Evolutionary conservation across 164 flowering plant species (phyloP).

Genomic region (Sedum album): DNA sequence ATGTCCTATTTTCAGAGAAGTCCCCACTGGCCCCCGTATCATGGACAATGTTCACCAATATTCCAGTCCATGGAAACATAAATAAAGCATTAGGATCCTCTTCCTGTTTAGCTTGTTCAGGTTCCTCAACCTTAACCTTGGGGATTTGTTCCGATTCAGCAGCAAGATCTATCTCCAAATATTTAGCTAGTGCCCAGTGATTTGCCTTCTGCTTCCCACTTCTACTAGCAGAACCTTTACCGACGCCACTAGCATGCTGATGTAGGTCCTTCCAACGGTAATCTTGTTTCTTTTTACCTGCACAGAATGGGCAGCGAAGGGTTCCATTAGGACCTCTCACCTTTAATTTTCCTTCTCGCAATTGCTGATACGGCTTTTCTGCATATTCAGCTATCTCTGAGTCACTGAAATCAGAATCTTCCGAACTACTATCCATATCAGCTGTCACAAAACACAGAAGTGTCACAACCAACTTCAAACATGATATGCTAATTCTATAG

Average conservation of each 20-base stretch:
- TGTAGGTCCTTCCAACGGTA: slow-evolving; percentile 63
- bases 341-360: slow-evolving; percentile 35
- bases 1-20: slow-evolving; percentile 12
- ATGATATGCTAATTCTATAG: not conserved
- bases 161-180: slow-evolving; percentile 44
- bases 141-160: slow-evolving; percentile 20
- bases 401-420: slow-evolving; percentile 79
- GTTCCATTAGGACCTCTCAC: slow-evolving; percentile 36
- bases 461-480: not conserved
- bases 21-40: slow-evolving; percentile 15
- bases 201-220: slow-evolving; percentile 62
- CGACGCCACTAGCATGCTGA: slow-evolving; percentile 78
- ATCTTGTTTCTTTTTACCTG: slow-evolving; percentile 83
- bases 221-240: slow-evolving; percentile 57
- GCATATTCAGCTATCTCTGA: slow-evolving; percentile 52
- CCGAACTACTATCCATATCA: slow-evolving; percentile 49
- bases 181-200: slow-evolving; percentile 70
- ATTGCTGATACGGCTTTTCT: slow-evolving; percentile 48
- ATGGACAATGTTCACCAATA: slow-evolving; percentile 32
- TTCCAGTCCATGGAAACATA: slow-evolving; percentile 78
- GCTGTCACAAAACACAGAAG: not conserved
- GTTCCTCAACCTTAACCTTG: slow-evolving; percentile 14
- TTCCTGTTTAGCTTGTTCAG: slow-evolving; percentile 18
- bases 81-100: slow-evolving; percentile 32
- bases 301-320: slow-evolving; percentile 79